A percentile compares a stretch with the other conserved stretches of the same genome.
These are phyloP conservation scores for Russula sp. DNA, from an alignment of 768 basidiomycete species.

Conservation along the genomic window DNA sequence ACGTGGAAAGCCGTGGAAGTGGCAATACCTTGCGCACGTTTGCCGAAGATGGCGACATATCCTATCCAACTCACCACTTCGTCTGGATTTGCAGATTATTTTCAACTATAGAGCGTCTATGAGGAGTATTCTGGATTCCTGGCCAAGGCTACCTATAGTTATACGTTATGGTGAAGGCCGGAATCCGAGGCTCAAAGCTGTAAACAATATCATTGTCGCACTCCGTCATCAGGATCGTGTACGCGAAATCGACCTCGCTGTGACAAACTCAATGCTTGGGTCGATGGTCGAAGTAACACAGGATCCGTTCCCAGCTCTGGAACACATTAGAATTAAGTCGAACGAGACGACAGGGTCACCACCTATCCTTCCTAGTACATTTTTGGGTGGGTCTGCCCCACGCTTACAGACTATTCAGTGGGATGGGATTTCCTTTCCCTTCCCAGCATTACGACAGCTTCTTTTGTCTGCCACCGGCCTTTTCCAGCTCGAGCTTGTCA, in stretches of 20 bases:
- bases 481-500: neutral
- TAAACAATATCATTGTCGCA: neutral
- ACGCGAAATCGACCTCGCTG: neutral
- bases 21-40: neutral
- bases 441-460: neutral
- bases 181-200: neutral
- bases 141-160: neutral
- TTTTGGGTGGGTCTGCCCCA: constrained; percentile 9
- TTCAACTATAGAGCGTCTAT: neutral
- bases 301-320: constrained; percentile 24
- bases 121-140: neutral
- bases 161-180: neutral
- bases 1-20: neutral
- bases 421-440: neutral
- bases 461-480: constrained; percentile 5
- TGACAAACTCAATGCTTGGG: neutral
- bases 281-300: constrained; percentile 28
- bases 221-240: neutral
- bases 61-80: neutral
- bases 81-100: neutral
- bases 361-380: constrained; percentile 15
- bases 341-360: constrained; percentile 33
- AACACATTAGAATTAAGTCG: constrained; percentile 26
- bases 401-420: neutral
- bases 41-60: neutral